These are phyloP conservation scores for Ascochyta pisi DNA, from an alignment of 2,329 filamentous ascomycete genomes.

Conservation along the genomic window DNA sequence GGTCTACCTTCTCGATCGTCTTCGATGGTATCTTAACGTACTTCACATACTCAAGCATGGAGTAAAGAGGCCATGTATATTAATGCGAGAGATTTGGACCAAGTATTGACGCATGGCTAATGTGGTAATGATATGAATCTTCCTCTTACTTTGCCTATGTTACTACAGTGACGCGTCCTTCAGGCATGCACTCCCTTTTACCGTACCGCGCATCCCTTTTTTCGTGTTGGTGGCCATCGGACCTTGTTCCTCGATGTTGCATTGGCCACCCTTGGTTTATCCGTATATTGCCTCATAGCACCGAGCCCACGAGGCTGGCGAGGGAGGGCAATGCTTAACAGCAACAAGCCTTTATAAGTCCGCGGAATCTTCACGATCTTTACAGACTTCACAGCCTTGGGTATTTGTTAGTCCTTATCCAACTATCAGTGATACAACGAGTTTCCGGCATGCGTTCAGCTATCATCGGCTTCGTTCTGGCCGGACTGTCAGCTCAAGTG, in stretches of 20 bases:
- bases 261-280: neutral
- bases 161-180: neutral
- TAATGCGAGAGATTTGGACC: slow-evolving; percentile 2
- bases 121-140: slow-evolving; percentile 15
- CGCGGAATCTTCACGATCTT: neutral
- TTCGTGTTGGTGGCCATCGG: neutral
- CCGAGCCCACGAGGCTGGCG: neutral
- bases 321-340: slow-evolving; percentile 1
- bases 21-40: slow-evolving; percentile 4
- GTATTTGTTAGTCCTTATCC: neutral
- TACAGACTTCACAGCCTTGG: neutral
- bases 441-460: neutral
- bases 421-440: neutral
- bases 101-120: slow-evolving; percentile 6
- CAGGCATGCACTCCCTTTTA: slow-evolving; percentile 9
- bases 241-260: neutral
- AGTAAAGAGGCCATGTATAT: slow-evolving; percentile 11
- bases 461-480: neutral
- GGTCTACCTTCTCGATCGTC: neutral
- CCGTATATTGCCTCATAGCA: neutral
- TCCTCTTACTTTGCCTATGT: neutral
- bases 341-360: slow-evolving; percentile 4
- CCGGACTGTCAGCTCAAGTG: neutral
- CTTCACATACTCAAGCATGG: neutral
- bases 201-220: slow-evolving; percentile 4